Conservation (phyloP, 257 asterid genomes). For the Pogostemon cablin region DNA sequence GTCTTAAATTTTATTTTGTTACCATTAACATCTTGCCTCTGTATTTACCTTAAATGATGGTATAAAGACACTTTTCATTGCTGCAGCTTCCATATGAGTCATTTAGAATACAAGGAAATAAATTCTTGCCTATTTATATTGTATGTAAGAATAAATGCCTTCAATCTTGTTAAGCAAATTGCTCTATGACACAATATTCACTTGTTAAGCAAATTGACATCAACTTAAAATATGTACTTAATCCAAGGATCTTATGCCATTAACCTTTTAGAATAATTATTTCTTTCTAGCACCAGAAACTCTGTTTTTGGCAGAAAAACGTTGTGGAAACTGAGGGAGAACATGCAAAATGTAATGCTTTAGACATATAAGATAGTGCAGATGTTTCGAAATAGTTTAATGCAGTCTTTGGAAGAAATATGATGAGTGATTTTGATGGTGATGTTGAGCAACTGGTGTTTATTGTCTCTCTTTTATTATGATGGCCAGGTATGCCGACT, state of each 20-base stretch:
- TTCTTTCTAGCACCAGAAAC: background rate
- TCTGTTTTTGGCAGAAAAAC: background rate
- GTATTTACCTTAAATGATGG: slow-evolving; percentile 5
- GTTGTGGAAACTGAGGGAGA: background rate
- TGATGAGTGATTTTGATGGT: background rate
- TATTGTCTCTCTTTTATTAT: slow-evolving; percentile 1
- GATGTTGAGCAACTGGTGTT: background rate
- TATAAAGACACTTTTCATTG: slow-evolving; percentile 4
- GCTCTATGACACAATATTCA: too few species aligned
- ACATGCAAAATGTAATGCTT: background rate
- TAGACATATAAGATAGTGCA: background rate
- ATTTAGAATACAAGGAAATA: background rate
- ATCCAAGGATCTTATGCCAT: too few species aligned
- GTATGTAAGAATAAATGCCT: background rate
- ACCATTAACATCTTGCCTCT: background rate
- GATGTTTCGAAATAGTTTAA: background rate
- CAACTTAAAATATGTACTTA: too few species aligned
- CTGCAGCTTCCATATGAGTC: background rate
- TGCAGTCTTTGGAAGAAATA: background rate
- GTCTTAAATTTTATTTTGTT: background rate
- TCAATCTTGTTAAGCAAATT: too few species aligned
- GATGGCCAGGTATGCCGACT: slow-evolving; percentile 56
- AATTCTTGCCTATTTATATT: background rate
- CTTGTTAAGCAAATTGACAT: too few species aligned
- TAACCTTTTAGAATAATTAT: too few species aligned